A percentile compares a stretch with the other conserved stretches of the same genome.
phyloP scores from a whole-genome alignment of 1,284 basidiomycete genomes.

The Apiotrichum mycotoxinovorans region DNA sequence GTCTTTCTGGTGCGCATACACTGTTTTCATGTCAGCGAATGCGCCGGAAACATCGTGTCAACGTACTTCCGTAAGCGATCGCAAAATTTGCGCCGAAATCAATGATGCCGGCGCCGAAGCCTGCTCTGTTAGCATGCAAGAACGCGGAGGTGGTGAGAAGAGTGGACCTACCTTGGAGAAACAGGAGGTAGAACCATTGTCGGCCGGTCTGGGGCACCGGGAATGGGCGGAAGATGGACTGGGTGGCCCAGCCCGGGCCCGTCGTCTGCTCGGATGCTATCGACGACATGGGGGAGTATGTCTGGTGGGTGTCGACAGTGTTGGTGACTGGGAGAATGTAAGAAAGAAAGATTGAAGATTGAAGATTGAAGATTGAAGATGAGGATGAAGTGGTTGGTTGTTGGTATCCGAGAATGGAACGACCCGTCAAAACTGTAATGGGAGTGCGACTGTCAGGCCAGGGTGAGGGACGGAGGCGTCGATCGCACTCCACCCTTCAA shows the following conservation, averaged over 20 bases:
- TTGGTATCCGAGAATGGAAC: too few species aligned
- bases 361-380: too few species aligned
- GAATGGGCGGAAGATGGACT: conserved; percentile 43
- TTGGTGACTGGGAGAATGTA: too few species aligned
- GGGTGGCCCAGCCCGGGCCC: neutral
- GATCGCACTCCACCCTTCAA: too few species aligned
- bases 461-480: too few species aligned
- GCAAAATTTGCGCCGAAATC: conserved; percentile 49
- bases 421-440: too few species aligned
- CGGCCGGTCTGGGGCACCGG: conserved; percentile 39
- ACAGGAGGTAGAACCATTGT: conserved; percentile 45
- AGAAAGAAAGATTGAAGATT: too few species aligned
- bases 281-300: conserved; percentile 1
- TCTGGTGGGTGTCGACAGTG: neutral
- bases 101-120: conserved; percentile 27
- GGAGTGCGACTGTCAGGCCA: too few species aligned
- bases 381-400: too few species aligned
- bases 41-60: neutral
- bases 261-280: conserved; percentile 10
- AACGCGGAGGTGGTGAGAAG: neutral
- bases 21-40: conserved; percentile 20
- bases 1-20: conserved; percentile 41
- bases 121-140: neutral
- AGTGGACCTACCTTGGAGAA: conserved; percentile 41
- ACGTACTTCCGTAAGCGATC: conserved; percentile 47